These are phyloP conservation scores for Atalantia buxifolia DNA, from an alignment of 345 rosid species.

Conservation along the genomic window DNA sequence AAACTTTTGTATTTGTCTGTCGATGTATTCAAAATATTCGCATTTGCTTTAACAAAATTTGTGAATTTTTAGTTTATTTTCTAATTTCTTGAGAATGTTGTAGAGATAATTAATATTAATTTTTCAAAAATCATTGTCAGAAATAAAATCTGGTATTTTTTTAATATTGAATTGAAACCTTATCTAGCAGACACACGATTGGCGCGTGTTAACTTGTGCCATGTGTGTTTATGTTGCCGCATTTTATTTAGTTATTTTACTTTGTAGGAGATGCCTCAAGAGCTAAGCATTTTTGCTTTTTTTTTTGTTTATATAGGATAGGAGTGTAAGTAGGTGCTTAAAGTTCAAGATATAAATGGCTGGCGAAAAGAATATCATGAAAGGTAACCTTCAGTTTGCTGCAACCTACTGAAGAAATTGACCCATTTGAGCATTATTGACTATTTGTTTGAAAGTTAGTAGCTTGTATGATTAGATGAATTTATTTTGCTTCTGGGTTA, in stretches of 20 bases:
- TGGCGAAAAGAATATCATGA: constrained; percentile 19
- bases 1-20: not conserved
- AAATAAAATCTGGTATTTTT: not conserved
- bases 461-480: not conserved
- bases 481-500: not conserved
- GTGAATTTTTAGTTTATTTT: not conserved
- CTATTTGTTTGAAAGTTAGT: not conserved
- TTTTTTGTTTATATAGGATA: not conserved
- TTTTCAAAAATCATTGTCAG: not conserved
- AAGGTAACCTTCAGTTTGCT: constrained; percentile 14
- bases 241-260: not conserved
- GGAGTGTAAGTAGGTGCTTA: constrained; percentile 12
- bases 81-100: not conserved
- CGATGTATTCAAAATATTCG: not conserved
- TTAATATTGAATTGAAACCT: constrained; percentile 2
- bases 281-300: not conserved
- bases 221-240: not conserved
- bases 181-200: not conserved
- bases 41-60: not conserved
- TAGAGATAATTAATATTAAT: too few relatives aligned
- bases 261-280: not conserved
- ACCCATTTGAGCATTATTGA: not conserved
- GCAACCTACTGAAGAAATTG: not conserved
- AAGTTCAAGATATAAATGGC: constrained; percentile 25
- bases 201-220: not conserved